phyloP scores from a whole-genome alignment of 345 rosid species.

The Syzygium aqueum region DNA sequence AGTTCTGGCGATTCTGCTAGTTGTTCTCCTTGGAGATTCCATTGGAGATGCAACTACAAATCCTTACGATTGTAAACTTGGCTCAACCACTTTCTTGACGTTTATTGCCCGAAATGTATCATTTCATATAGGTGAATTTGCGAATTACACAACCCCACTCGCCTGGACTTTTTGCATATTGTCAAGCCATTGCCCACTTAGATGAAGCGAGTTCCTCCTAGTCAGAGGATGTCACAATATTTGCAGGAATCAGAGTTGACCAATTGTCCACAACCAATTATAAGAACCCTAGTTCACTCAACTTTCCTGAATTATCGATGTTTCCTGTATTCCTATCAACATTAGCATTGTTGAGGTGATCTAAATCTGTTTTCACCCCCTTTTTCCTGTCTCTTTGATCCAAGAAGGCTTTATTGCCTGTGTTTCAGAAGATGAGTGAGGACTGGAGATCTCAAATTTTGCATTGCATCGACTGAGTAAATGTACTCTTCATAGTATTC shows the following conservation, averaged over 20 bases:
- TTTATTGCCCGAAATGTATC: not conserved
- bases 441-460: not conserved
- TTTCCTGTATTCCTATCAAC: not conserved
- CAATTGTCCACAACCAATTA: not conserved
- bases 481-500: not conserved
- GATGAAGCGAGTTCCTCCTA: not conserved
- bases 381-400: not conserved
- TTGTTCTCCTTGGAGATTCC: not conserved
- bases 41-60: not conserved
- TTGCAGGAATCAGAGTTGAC: not conserved
- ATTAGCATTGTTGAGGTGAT: not conserved
- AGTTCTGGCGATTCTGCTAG: not conserved
- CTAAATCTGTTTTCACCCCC: not conserved
- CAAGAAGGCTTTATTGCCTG: not conserved
- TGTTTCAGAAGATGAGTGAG: not conserved
- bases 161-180: not conserved
- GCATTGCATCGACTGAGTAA: not conserved
- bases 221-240: not conserved
- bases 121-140: not conserved
- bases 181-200: not conserved
- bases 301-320: not conserved
- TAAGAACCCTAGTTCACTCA: not conserved
- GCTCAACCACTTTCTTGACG: not conserved
- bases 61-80: not conserved
- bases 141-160: not conserved